Evolutionary conservation across 495 filamentous ascomycete species (phyloP).

Genomic region (Aspergillus avenaceus): DNA sequence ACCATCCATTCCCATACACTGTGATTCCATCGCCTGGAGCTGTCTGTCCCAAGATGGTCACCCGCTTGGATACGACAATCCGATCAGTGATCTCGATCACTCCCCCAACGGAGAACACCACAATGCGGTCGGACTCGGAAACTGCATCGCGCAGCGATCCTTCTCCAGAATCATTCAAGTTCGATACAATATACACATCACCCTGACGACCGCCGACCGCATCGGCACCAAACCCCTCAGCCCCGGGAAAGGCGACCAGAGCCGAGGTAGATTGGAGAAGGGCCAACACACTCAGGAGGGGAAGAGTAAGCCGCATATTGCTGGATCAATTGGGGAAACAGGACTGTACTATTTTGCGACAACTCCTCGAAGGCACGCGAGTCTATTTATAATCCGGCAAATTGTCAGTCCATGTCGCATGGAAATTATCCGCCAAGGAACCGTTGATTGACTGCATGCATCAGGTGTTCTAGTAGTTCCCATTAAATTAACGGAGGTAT

Average conservation of each 20-base stretch:
- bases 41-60: slow-evolving; percentile 15
- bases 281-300: neutral
- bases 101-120: slow-evolving; percentile 14
- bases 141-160: slow-evolving; percentile 15
- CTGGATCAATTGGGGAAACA: neutral
- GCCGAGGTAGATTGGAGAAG: slow-evolving; percentile 3
- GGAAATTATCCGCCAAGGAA: neutral
- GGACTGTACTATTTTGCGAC: no score
- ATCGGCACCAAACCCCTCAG: slow-evolving; percentile 15
- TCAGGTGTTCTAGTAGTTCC: neutral
- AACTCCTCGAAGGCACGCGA: no score
- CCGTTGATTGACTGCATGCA: neutral
- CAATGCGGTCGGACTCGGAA: slow-evolving; percentile 11
- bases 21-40: slow-evolving; percentile 16
- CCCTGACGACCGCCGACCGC: slow-evolving; percentile 13
- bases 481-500: neutral
- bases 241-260: slow-evolving; percentile 15
- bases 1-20: slow-evolving; percentile 17
- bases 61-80: slow-evolving; percentile 16
- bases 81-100: slow-evolving; percentile 15
- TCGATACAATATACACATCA: slow-evolving; percentile 13
- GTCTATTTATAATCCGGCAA: neutral
- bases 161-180: slow-evolving; percentile 14
- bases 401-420: neutral
- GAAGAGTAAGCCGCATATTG: neutral